These are phyloP conservation scores for Berkeleyomyces rouxiae DNA, from an alignment of 2,329 filamentous ascomycete species.

Conservation along the genomic window DNA sequence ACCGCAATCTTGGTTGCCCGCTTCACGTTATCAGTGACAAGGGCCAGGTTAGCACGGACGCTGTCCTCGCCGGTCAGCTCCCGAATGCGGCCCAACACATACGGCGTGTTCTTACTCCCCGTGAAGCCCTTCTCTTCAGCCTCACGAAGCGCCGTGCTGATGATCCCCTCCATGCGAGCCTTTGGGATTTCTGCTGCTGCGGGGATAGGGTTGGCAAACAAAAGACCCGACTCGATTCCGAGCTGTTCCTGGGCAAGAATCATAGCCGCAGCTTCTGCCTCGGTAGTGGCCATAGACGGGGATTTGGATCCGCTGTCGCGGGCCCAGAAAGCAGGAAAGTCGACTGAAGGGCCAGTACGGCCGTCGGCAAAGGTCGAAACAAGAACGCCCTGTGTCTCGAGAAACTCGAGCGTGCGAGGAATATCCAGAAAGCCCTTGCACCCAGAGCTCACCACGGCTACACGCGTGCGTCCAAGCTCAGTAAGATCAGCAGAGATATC, in stretches of 20 bases:
- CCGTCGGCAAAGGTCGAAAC: conserved; percentile 86
- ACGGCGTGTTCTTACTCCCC: conserved; percentile 72
- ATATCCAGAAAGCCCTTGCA: conserved; percentile 96
- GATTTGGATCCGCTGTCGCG: conserved; percentile 71
- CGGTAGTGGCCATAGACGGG: conserved; percentile 56
- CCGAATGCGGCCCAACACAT: conserved; percentile 61
- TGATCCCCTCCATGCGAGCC: conserved; percentile 50
- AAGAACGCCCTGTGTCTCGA: conserved; percentile 56
- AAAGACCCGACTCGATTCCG: conserved; percentile 57
- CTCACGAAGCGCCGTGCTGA: conserved; percentile 50
- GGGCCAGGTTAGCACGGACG: conserved; percentile 54
- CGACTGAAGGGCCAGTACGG: conserved; percentile 44
- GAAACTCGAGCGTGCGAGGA: conserved; percentile 64
- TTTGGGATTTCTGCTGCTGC: conserved; percentile 51
- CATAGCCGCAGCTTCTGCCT: conserved; percentile 75
- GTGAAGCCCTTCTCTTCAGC: conserved; percentile 46
- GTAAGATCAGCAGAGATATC: conserved; percentile 92
- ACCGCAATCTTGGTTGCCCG: conserved; percentile 38
- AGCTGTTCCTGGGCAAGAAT: conserved; percentile 62
- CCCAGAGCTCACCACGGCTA: conserved; percentile 77
- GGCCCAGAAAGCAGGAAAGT: conserved; percentile 88
- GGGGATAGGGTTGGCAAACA: conserved; percentile 83
- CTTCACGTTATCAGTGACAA: conserved; percentile 37
- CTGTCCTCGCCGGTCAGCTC: conserved; percentile 58
- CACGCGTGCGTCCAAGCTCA: conserved; percentile 74